Percentiles rank a stretch among this genome's conserved stretches.
These are phyloP conservation scores for Astragalus glycyphyllos DNA, from an alignment of 306 rosid species.

Conservation along the genomic window DNA sequence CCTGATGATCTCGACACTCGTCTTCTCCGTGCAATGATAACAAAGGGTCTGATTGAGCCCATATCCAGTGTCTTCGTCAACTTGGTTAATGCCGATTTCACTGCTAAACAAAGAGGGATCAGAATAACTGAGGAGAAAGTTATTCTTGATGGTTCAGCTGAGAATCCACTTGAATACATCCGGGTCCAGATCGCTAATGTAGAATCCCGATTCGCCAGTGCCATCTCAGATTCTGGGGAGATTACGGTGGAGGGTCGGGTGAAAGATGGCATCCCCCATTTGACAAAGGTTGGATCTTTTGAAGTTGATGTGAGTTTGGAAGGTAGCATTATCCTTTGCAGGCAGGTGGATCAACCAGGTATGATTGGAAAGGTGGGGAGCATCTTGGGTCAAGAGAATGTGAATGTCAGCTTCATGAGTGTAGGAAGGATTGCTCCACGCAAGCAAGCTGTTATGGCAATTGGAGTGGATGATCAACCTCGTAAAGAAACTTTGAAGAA, in stretches of 20 bases:
- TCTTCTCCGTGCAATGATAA: constrained; percentile 97
- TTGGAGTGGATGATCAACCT: constrained; percentile 94
- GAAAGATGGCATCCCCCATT: constrained; percentile 90
- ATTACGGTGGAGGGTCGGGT: constrained; percentile 87
- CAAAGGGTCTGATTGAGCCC: constrained; percentile 96
- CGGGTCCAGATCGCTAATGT: constrained; percentile 96
- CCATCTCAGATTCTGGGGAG: constrained; percentile 89
- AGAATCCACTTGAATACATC: constrained; percentile 77
- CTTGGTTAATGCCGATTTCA: constrained; percentile 96
- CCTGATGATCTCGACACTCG: constrained; percentile 99
- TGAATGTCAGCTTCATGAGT: constrained; percentile 98
- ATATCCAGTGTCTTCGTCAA: constrained; percentile 90
- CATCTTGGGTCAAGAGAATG: constrained; percentile 87
- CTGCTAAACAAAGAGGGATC: constrained; percentile 94
- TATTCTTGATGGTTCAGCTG: constrained; percentile 86
- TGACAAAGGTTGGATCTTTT: constrained; percentile 93
- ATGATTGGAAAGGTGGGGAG: constrained; percentile 92
- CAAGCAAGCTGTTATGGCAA: constrained; percentile 99
- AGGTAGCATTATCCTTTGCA: constrained; percentile 87
- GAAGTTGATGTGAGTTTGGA: constrained; percentile 97
- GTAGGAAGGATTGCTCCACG: constrained; percentile 98
- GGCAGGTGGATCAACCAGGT: constrained; percentile 99
- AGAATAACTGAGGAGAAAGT: constrained; percentile 86
- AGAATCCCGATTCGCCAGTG: constrained; percentile 90
- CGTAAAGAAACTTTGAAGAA: constrained; percentile 71